Percentiles rank a stretch among this genome's conserved stretches.
These are phyloP conservation scores for Persicaria tinctoria DNA, from an alignment of 148 eudicot genomes.

Conservation along the genomic window DNA sequence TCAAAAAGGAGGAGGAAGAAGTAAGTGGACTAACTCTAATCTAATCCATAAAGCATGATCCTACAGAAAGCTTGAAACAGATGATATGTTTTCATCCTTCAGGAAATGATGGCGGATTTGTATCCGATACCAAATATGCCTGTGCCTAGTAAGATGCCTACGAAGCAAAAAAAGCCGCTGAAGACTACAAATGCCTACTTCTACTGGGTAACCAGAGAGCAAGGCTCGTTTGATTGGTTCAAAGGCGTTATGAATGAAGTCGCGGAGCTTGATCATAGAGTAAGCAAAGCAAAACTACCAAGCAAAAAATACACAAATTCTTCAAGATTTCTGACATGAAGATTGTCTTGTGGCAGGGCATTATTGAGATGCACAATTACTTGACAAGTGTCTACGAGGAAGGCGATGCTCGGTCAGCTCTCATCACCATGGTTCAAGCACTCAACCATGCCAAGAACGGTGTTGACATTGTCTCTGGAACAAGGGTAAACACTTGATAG, in stretches of 20 bases:
- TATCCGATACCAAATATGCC: slow-evolving; percentile 37
- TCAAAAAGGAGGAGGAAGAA: slow-evolving; percentile 73
- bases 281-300: slow-evolving; percentile 21
- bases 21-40: slow-evolving; percentile 32
- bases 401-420: slow-evolving; percentile 98
- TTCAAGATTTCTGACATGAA: background rate
- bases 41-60: too few relatives aligned
- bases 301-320: background rate
- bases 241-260: slow-evolving; percentile 97
- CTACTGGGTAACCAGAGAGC: slow-evolving; percentile 95
- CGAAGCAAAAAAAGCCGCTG: slow-evolving; percentile 51
- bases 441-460: slow-evolving; percentile 98
- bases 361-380: slow-evolving; percentile 97
- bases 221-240: slow-evolving; percentile 99
- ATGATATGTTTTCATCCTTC: background rate
- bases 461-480: slow-evolving; percentile 86
- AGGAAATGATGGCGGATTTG: slow-evolving; percentile 38
- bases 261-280: slow-evolving; percentile 89
- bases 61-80: too few relatives aligned
- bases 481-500: slow-evolving; percentile 61
- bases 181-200: slow-evolving; percentile 91
- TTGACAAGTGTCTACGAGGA: slow-evolving; percentile 94
- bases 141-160: slow-evolving; percentile 21
- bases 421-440: slow-evolving; percentile 94
- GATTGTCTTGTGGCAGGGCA: slow-evolving; percentile 42